phyloP scores from a whole-genome alignment of 768 basidiomycete genomes.

The Kwoniella heveanensis region DNA sequence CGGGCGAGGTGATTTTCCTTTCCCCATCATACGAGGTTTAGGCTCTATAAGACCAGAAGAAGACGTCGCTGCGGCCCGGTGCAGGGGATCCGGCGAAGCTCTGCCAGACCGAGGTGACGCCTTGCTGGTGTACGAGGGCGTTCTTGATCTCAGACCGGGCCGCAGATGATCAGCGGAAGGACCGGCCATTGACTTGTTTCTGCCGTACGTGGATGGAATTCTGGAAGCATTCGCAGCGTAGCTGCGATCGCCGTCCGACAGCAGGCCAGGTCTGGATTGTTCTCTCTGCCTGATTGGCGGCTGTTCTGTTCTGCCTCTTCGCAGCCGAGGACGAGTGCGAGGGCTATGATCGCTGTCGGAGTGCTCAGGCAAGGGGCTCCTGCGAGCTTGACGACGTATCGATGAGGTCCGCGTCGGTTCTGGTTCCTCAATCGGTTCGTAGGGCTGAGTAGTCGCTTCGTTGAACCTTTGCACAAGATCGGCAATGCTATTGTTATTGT shows the following conservation, averaged over 20 bases:
- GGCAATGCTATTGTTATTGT: constrained; percentile 62
- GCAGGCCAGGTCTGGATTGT: constrained; percentile 61
- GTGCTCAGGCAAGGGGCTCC: constrained; percentile 50
- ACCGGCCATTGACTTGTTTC: constrained; percentile 12
- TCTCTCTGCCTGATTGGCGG: constrained; percentile 34
- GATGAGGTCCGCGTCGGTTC: constrained; percentile 36
- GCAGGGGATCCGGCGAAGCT: constrained; percentile 6
- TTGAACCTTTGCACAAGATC: constrained; percentile 69
- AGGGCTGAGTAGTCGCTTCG: constrained; percentile 25
- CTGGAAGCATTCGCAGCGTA: constrained; percentile 92
- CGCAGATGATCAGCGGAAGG: constrained; percentile 15
- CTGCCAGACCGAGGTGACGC: constrained; percentile 17
- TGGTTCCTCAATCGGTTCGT: constrained; percentile 26
- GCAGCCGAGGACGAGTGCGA: constrained; percentile 39
- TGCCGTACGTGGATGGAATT: constrained; percentile 28
- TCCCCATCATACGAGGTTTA: constrained; percentile 42
- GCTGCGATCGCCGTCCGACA: constrained; percentile 84
- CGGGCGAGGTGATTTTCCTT: constrained; percentile 47
- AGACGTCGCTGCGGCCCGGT: not conserved
- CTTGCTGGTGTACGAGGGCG: constrained; percentile 16
- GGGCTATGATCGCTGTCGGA: constrained; percentile 81
- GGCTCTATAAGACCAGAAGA: constrained; percentile 3
- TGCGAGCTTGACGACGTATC: constrained; percentile 24
- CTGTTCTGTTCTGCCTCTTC: constrained; percentile 51
- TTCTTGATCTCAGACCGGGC: constrained; percentile 24